Percentiles rank a stretch among this genome's conserved stretches.
These are phyloP conservation scores for Huntiella savannae DNA, from an alignment of 2,329 filamentous ascomycete species.

Conservation along the genomic window DNA sequence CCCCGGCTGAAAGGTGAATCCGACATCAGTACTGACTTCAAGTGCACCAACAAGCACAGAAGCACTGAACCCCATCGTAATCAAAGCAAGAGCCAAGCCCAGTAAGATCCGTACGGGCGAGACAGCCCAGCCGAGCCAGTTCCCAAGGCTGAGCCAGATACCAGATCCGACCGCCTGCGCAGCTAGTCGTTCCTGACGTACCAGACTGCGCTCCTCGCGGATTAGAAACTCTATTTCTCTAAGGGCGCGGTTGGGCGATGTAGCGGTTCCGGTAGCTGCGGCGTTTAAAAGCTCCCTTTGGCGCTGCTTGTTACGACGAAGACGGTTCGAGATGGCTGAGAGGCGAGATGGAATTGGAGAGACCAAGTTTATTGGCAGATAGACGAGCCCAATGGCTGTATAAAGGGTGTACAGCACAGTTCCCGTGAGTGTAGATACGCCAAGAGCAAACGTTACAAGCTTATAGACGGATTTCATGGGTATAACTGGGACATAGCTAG, in stretches of 20 bases:
- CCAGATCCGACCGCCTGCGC: slow-evolving; percentile 15
- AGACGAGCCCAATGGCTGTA: slow-evolving; percentile 70
- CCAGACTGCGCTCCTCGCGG: slow-evolving; percentile 79
- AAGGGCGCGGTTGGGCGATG: slow-evolving; percentile 67
- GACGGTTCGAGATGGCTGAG: slow-evolving; percentile 57
- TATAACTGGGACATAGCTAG: slow-evolving; percentile 37
- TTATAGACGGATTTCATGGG: slow-evolving; percentile 40
- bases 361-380: slow-evolving; percentile 68
- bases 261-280: slow-evolving; percentile 39
- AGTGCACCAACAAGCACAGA: too few relatives aligned
- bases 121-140: too few relatives aligned
- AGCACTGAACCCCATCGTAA: too few relatives aligned
- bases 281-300: slow-evolving; percentile 74
- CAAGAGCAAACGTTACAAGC: not conserved
- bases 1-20: slow-evolving; percentile 56
- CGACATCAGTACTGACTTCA: too few relatives aligned
- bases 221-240: slow-evolving; percentile 73
- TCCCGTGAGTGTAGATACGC: slow-evolving; percentile 24
- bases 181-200: slow-evolving; percentile 72
- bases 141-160: too few relatives aligned
- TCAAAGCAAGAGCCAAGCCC: too few relatives aligned
- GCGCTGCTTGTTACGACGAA: slow-evolving; percentile 76
- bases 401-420: slow-evolving; percentile 76
- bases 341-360: slow-evolving; percentile 48
- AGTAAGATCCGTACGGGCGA: too few relatives aligned